These are phyloP conservation scores for Mrakia gelida DNA, from an alignment of 768 basidiomycete species.

Conservation along the genomic window DNA sequence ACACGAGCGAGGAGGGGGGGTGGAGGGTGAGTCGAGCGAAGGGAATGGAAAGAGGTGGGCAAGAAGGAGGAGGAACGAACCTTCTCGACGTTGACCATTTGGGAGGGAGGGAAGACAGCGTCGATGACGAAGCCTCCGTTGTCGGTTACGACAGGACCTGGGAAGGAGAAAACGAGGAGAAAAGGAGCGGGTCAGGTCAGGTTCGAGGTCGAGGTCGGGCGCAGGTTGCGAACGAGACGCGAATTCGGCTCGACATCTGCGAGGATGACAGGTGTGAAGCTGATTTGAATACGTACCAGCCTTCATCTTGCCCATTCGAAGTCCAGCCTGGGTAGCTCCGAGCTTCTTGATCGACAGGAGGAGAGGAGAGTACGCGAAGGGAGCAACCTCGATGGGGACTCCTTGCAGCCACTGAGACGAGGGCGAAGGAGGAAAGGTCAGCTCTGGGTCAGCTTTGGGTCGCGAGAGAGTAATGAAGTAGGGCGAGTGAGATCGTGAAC, in stretches of 20 bases:
- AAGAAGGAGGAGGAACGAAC: slow-evolving; percentile 46
- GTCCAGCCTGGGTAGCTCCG: slow-evolving; percentile 52
- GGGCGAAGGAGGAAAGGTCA: neutral
- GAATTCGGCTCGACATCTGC: too few relatives aligned
- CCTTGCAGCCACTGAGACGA: slow-evolving; percentile 68
- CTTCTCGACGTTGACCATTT: slow-evolving; percentile 61
- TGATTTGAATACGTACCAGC: slow-evolving; percentile 22
- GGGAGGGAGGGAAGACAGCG: slow-evolving; percentile 72
- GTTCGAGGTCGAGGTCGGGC: neutral
- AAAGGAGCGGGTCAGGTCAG: slow-evolving; percentile 50
- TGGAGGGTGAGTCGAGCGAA: neutral
- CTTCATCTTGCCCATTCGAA: slow-evolving; percentile 83
- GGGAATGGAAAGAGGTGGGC: neutral
- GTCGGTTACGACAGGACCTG: slow-evolving; percentile 84
- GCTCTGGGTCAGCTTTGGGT: neutral
- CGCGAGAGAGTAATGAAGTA: neutral
- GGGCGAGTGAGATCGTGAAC: slow-evolving; percentile 40
- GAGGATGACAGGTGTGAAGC: too few relatives aligned
- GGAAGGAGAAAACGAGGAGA: neutral
- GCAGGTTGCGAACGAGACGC: neutral
- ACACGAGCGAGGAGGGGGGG: neutral
- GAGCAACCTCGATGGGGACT: slow-evolving; percentile 93
- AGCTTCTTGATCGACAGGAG: slow-evolving; percentile 39
- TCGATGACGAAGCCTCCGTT: slow-evolving; percentile 98
- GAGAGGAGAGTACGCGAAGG: slow-evolving; percentile 77